Evolutionary conservation across 73 alveolate species (phyloP).

Genomic region (Paramecium caudatum): DNA sequence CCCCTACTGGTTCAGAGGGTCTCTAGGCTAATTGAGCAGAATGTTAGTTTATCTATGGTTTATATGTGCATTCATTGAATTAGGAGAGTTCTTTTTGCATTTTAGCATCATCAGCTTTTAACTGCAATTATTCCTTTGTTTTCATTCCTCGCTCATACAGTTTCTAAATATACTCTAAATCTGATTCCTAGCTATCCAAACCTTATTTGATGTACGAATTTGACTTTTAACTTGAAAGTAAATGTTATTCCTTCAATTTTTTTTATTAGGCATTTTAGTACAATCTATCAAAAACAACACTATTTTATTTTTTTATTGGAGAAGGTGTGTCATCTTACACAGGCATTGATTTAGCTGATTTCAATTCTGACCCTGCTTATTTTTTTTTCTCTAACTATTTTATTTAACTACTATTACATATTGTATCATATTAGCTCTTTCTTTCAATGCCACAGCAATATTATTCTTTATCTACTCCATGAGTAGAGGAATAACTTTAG

Average conservation of each 20-base stretch:
- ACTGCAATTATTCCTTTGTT: conserved; percentile 12
- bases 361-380: too few species aligned
- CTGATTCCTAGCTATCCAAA: conserved; percentile 9
- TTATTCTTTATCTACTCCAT: conserved; percentile 26
- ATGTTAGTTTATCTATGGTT: conserved; percentile 15
- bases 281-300: conserved; percentile 13
- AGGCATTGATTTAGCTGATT: too few species aligned
- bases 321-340: too few species aligned
- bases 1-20: conserved; percentile 18
- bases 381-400: background rate
- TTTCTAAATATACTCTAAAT: background rate
- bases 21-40: background rate
- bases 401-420: background rate
- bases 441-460: background rate
- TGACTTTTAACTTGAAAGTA: too few species aligned
- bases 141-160: conserved; percentile 39
- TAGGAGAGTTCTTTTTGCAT: background rate
- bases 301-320: background rate
- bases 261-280: conserved; percentile 33
- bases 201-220: too few species aligned
- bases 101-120: conserved; percentile 47
- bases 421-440: background rate
- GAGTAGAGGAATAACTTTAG: background rate
- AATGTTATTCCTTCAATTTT: conserved; percentile 19
- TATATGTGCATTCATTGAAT: conserved; percentile 12